phyloP scores from a whole-genome alignment of 1,284 basidiomycete genomes.

The Cronartium ribicola region DNA sequence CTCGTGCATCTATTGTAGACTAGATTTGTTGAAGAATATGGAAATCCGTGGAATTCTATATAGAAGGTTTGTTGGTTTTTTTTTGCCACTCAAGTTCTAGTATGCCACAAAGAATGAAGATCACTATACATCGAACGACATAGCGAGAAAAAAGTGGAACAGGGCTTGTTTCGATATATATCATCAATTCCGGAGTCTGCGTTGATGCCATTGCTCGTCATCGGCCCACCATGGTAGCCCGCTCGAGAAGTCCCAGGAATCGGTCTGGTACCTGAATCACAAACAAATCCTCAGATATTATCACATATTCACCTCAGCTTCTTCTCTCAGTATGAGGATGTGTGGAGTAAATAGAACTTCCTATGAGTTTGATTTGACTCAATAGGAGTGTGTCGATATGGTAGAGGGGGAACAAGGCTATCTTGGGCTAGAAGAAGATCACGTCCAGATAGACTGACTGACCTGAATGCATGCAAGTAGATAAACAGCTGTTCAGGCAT shows the following conservation, averaged over 20 bases:
- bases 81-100: no score
- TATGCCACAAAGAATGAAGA: no score
- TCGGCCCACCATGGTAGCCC: constrained; percentile 40
- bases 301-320: neutral
- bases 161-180: neutral
- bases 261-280: constrained; percentile 30
- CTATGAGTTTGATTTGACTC: no score
- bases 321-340: no score
- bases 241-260: constrained; percentile 36
- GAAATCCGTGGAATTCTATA: no score
- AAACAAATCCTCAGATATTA: neutral
- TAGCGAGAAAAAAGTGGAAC: neutral
- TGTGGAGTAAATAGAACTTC: neutral
- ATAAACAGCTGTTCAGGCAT: constrained; percentile 84
- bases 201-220: constrained; percentile 24
- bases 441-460: constrained; percentile 48
- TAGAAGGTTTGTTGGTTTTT: no score
- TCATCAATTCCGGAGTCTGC: neutral
- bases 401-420: neutral
- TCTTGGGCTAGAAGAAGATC: neutral
- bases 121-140: no score
- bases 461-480: constrained; percentile 81
- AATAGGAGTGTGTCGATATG: neutral
- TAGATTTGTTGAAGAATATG: no score
- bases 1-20: no score